Evolutionary conservation across 768 basidiomycete genomes (phyloP).

Genomic region (Russula olivacea): DNA sequence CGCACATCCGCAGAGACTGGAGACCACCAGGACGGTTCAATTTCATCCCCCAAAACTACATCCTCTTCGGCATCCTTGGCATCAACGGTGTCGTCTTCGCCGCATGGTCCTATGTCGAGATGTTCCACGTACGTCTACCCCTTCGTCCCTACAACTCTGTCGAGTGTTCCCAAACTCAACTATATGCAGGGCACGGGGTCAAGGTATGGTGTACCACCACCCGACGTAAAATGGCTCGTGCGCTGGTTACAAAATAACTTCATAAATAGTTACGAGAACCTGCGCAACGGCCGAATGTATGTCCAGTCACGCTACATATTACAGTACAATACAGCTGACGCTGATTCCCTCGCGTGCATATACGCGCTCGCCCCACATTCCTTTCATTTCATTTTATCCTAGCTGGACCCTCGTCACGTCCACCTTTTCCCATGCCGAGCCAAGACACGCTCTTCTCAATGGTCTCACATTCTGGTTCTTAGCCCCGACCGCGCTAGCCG

Average conservation of each 20-base stretch:
- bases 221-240: constrained; percentile 35
- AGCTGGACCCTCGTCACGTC: constrained; percentile 75
- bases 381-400: not conserved
- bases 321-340: not conserved
- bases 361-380: not conserved
- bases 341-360: not conserved
- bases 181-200: constrained; percentile 3
- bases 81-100: constrained; percentile 57
- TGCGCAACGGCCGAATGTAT: constrained; percentile 59
- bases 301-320: constrained; percentile 26
- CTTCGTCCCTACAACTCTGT: not conserved
- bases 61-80: constrained; percentile 61
- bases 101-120: constrained; percentile 44
- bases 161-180: constrained; percentile 1
- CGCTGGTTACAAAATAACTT: constrained; percentile 61
- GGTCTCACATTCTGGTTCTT: constrained; percentile 76
- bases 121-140: constrained; percentile 23
- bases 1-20: not conserved
- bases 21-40: constrained; percentile 31
- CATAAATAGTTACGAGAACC: constrained; percentile 51
- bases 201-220: constrained; percentile 13
- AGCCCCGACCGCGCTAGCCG: constrained; percentile 53
- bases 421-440: constrained; percentile 61
- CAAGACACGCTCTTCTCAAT: constrained; percentile 66
- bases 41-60: constrained; percentile 43